Evolutionary conservation across 1,139 yeast genomes (phyloP).

Genomic region (Magnusiomyces clavatus): DNA sequence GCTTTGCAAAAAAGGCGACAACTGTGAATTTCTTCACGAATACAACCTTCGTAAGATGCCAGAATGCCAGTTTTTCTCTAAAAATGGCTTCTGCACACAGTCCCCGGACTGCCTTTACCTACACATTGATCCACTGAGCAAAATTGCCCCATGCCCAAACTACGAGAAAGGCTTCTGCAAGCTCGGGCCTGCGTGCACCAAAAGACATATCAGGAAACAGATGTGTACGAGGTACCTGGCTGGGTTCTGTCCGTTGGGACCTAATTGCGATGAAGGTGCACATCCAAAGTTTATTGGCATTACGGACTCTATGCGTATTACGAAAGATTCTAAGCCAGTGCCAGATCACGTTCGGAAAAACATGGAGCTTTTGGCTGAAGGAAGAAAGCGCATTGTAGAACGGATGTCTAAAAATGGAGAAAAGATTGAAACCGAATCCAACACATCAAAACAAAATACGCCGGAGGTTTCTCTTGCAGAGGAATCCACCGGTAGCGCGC

Average conservation of each 20-base stretch:
- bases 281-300: slow-evolving; percentile 38
- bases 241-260: slow-evolving; percentile 80
- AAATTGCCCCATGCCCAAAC: slow-evolving; percentile 79
- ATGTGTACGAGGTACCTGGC: slow-evolving; percentile 79
- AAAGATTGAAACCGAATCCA: too few relatives aligned
- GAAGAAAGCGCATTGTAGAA: too few relatives aligned
- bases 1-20: slow-evolving; percentile 91
- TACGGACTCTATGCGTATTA: slow-evolving; percentile 33
- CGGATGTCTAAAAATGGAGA: too few relatives aligned
- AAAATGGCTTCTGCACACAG: slow-evolving; percentile 86
- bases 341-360: slow-evolving; percentile 7
- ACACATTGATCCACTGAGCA: slow-evolving; percentile 84
- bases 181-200: slow-evolving; percentile 79
- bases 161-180: slow-evolving; percentile 89
- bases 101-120: slow-evolving; percentile 89
- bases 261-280: slow-evolving; percentile 33
- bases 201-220: slow-evolving; percentile 70
- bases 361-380: slow-evolving; percentile 5
- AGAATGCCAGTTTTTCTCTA: slow-evolving; percentile 78
- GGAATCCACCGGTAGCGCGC: not conserved
- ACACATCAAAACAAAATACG: too few relatives aligned
- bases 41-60: slow-evolving; percentile 94
- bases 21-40: slow-evolving; percentile 94
- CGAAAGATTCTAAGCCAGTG: slow-evolving; percentile 21
- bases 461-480: too few relatives aligned